Conservation (phyloP, 257 asterid species). For the Capsicum chinense region DNA sequence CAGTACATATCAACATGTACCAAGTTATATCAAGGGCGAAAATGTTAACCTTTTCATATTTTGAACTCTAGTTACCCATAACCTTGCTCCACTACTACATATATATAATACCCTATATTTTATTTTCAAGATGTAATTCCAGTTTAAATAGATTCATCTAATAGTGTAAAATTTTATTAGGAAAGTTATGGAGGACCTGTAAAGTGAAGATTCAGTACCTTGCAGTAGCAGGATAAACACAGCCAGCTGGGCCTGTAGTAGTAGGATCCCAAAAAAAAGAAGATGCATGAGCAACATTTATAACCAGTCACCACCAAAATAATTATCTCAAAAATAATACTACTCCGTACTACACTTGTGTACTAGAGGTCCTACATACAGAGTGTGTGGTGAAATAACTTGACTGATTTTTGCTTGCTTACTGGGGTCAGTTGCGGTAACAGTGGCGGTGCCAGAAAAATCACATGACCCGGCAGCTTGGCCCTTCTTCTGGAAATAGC, state of each 20-base stretch:
- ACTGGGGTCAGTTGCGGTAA: slow-evolving; percentile 69
- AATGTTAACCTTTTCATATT: too few relatives aligned
- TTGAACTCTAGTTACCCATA: too few relatives aligned
- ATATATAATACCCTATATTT: too few relatives aligned
- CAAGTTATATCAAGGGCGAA: too few relatives aligned
- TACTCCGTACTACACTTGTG: background rate
- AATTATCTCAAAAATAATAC: background rate
- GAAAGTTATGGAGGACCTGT: background rate
- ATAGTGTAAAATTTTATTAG: too few relatives aligned
- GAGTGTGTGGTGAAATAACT: background rate
- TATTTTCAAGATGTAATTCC: too few relatives aligned
- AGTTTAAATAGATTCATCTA: too few relatives aligned
- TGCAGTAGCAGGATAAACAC: slow-evolving; percentile 65
- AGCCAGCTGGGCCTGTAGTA: slow-evolving; percentile 60
- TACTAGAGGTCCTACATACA: background rate
- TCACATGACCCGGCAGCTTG: slow-evolving; percentile 68
- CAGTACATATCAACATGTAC: background rate
- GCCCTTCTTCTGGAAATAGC: slow-evolving; percentile 73
- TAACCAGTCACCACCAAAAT: background rate
- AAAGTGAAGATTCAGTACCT: slow-evolving; percentile 47
- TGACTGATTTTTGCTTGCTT: slow-evolving; percentile 27
- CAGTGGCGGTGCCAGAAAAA: slow-evolving; percentile 68
- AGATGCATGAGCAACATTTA: background rate
- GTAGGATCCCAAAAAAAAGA: background rate
- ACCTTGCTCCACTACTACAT: too few relatives aligned